These are phyloP conservation scores for Andalucia godoyi DNA, from an alignment of 78 protist genomes.

Conservation along the genomic window DNA sequence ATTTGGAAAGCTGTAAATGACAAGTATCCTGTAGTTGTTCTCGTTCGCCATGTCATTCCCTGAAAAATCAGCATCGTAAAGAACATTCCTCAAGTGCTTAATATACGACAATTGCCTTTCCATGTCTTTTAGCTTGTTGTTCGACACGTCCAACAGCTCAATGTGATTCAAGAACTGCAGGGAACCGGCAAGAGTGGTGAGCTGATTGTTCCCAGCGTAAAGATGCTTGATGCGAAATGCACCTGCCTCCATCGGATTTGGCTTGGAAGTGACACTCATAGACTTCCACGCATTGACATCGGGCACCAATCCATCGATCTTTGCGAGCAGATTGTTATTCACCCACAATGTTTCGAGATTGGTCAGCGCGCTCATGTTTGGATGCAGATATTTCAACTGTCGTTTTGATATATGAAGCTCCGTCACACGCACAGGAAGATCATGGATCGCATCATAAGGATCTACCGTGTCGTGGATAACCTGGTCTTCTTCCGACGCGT, in stretches of 20 bases:
- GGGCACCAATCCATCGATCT: constrained; percentile 1
- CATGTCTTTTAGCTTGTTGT: background rate
- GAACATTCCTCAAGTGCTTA: constrained; percentile 1
- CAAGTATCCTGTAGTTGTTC: background rate
- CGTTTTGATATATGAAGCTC: background rate
- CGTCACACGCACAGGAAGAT: no score
- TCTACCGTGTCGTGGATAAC: no score
- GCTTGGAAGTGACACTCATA: background rate
- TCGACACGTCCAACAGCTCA: background rate
- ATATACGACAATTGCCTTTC: background rate
- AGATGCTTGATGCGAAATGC: background rate
- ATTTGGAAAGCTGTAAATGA: background rate
- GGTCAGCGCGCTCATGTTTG: background rate
- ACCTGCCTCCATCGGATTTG: background rate
- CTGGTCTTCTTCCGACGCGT: no score
- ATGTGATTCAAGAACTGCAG: background rate
- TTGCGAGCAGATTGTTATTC: background rate
- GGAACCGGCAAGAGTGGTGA: background rate
- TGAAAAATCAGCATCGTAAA: no score
- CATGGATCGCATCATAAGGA: no score
- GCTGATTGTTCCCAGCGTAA: background rate
- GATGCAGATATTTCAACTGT: background rate
- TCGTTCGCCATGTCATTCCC: background rate
- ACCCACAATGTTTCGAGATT: background rate
- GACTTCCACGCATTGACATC: no score